Percentiles rank a stretch among this genome's conserved stretches.
phyloP scores from a whole-genome alignment of 805 yeast species.

The Kuraishia cidri region DNA sequence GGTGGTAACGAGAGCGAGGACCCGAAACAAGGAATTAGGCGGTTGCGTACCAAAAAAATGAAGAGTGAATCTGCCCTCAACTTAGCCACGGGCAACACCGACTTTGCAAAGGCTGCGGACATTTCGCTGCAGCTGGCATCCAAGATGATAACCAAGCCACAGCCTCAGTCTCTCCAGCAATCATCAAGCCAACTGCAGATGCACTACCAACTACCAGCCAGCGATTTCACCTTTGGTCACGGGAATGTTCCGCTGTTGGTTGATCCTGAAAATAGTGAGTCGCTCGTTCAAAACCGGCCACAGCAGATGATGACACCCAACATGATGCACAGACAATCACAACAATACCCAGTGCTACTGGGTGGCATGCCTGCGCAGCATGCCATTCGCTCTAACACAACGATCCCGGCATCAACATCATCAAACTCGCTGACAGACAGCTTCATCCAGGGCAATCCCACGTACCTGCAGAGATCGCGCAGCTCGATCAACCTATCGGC shows the following conservation, averaged over 20 bases:
- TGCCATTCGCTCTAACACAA: too few species aligned
- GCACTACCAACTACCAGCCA: background rate
- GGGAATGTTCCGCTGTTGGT: conserved; percentile 2
- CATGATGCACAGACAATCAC: too few species aligned
- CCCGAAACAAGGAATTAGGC: conserved; percentile 6
- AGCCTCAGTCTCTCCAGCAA: background rate
- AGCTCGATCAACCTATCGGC: conserved; percentile 48
- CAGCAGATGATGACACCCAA: too few species aligned
- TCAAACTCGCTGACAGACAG: background rate
- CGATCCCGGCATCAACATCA: too few species aligned
- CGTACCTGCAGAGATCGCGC: conserved; percentile 27
- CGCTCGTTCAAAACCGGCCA: background rate
- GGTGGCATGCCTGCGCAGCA: too few species aligned
- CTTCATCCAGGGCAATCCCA: background rate
- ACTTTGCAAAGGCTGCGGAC: conserved; percentile 18
- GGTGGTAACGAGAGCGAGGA: conserved; percentile 7
- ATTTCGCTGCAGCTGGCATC: conserved; percentile 17
- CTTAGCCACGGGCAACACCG: conserved; percentile 5
- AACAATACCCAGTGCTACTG: too few species aligned
- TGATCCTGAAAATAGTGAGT: conserved; percentile 5
- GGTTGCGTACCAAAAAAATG: conserved; percentile 2
- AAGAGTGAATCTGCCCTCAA: conserved; percentile 1
- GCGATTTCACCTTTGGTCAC: background rate
- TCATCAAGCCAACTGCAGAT: too few species aligned
- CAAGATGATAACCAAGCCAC: conserved; percentile 8